These are phyloP conservation scores for Marvania coccoides DNA, from an alignment of 139 green algal species.

Conservation along the genomic window DNA sequence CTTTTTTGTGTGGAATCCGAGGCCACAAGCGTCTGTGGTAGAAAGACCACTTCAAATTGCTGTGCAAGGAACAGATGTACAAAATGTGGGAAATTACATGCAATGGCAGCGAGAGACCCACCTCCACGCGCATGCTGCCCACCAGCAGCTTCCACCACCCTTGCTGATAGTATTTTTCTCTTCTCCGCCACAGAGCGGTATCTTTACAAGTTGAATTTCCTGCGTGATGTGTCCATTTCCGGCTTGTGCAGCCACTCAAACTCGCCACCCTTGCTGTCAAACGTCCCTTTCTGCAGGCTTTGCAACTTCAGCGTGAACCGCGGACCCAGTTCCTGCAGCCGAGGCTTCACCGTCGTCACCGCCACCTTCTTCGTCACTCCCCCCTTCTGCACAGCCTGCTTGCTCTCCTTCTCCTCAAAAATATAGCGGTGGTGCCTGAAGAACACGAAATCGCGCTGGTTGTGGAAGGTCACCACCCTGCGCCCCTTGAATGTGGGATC, in stretches of 20 bases:
- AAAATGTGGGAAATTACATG: too few relatives aligned
- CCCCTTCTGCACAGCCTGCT: constrained; percentile 18
- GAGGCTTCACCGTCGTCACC: constrained; percentile 33
- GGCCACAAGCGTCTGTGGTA: too few relatives aligned
- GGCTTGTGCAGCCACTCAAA: constrained; percentile 90
- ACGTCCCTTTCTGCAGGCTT: constrained; percentile 90
- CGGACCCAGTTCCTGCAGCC: constrained; percentile 91
- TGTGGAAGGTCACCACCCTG: constrained; percentile 95
- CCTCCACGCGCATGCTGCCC: too few relatives aligned
- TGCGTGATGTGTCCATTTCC: constrained; percentile 68
- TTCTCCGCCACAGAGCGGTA: too few relatives aligned
- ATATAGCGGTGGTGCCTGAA: constrained; percentile 93
- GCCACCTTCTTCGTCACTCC: constrained; percentile 44
- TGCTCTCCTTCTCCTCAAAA: constrained; percentile 77
- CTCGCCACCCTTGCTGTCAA: constrained; percentile 89
- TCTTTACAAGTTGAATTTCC: constrained; percentile 63
- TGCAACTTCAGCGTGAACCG: constrained; percentile 93
- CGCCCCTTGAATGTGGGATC: constrained; percentile 86
- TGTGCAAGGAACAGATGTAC: too few relatives aligned
- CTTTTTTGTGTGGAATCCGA: too few relatives aligned
- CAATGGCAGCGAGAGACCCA: too few relatives aligned
- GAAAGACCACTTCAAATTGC: too few relatives aligned
- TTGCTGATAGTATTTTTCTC: too few relatives aligned
- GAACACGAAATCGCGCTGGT: constrained; percentile 99
- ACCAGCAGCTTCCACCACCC: too few relatives aligned